These are phyloP conservation scores for Colletotrichum sp. DNA, from an alignment of 2,329 filamentous ascomycete species.

Conservation along the genomic window DNA sequence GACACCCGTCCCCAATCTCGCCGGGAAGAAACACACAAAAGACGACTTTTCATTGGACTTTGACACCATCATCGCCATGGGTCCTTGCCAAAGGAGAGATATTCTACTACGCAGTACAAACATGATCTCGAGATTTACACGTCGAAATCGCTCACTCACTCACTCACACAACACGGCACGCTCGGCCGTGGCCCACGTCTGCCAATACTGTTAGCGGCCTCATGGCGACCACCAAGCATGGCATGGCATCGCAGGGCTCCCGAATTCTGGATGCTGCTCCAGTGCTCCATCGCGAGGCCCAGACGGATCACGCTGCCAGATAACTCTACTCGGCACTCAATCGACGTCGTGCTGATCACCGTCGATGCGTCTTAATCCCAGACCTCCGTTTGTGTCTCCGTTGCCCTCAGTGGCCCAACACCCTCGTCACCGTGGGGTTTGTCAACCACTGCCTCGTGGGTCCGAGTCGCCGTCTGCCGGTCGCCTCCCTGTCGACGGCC, in stretches of 20 bases:
- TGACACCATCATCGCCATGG: background rate
- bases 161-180: background rate
- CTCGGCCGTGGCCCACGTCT: background rate
- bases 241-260: background rate
- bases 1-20: background rate
- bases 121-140: background rate
- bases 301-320: background rate
- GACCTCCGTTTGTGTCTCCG: background rate
- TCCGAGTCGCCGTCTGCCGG: background rate
- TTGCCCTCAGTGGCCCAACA: background rate
- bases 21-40: background rate
- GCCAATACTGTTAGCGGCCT: background rate
- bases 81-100: background rate
- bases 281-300: background rate
- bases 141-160: background rate
- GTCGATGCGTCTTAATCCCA: background rate
- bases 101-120: background rate
- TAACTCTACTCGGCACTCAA: background rate
- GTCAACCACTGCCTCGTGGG: constrained; percentile 3
- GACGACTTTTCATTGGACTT: background rate
- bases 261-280: background rate
- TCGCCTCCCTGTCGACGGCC: background rate
- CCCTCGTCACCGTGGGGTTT: background rate
- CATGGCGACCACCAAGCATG: background rate
- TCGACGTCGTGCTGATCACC: background rate